Evolutionary conservation across 192 early-diverging fungal species (phyloP).

Genomic region (Entomortierella lignicola): DNA sequence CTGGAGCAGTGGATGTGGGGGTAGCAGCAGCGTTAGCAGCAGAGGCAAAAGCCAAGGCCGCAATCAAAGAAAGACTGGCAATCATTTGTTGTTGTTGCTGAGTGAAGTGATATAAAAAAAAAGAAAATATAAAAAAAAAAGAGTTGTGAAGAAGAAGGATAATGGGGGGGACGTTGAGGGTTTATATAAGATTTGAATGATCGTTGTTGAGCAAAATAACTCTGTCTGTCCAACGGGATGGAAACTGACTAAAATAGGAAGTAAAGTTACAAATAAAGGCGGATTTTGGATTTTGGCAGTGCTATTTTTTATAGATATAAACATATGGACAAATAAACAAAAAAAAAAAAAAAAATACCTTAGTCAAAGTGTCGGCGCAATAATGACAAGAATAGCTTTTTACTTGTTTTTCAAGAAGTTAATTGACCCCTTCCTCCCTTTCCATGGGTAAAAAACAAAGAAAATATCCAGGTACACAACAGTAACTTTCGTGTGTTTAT

Average conservation of each 20-base stretch:
- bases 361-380: no score
- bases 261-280: not conserved
- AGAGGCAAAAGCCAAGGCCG: slow-evolving; percentile 3
- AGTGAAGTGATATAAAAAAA: not conserved
- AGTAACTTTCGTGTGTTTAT: no score
- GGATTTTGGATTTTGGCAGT: not conserved
- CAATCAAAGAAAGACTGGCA: not conserved
- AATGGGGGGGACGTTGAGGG: not conserved
- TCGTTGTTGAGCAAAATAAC: no score
- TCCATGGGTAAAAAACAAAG: no score
- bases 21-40: not conserved
- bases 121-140: not conserved
- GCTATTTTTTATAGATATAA: not conserved
- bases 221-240: not conserved
- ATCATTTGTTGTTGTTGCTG: not conserved
- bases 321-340: not conserved
- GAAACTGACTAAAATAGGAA: not conserved
- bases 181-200: not conserved
- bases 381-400: no score
- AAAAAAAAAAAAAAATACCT: no score
- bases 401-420: no score
- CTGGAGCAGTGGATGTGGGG: not conserved
- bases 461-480: no score
- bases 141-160: not conserved
- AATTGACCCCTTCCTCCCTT: no score